Base-by-base conservation (phyloP, 2,329 filamentous ascomycete species). In the Aspergillus glaucus region DNA sequence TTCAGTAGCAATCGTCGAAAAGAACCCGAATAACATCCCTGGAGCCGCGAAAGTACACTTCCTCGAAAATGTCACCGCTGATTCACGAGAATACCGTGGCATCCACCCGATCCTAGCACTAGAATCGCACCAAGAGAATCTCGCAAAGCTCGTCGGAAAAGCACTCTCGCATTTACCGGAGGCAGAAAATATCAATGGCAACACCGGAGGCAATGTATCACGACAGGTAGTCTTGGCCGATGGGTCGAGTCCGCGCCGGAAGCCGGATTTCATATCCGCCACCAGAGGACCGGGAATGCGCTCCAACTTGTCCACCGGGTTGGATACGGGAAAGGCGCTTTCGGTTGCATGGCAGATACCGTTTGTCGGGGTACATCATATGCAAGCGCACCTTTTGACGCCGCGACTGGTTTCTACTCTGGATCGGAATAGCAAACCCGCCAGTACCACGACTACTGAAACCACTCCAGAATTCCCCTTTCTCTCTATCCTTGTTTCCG, bases 311-410 rank as follows among this genome's bases (percentile, higher is more conserved):
- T 79, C 82, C 17, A 82, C 85, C 14, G 93, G 93, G 0, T 67
- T 97, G 9, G 84, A 89, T 62, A 85, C 84, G 19, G 93, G 89
- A 15, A 97, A 97, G 69, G 93, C 90, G 0, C 77, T 97, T 17
- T 83, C 91, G 0, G 76, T 87, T 17, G 90, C 88, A 34, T 95
- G 88, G 88, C 79, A 83, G 55, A 79, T 90, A 34, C 91, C 92
- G 3, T 73, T 97, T 28, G 67, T 97, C 1, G 93, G 84, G 0
- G 87, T 96, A 1, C 87, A 98, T 67, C 93, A 98, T 68, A 97
- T 98, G 93, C 91, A 96, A 66, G 93, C 91, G 9, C 93, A 98
- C 68, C 86, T 93, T 15, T 73, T 98, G 53, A 97, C 93, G 15
- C 87, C 92, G 14, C 79, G 89, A 8, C 79, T 98, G 39, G 84